Base-by-base conservation (phyloP, 2,329 filamentous ascomycete genomes). In the Phialophora verrucosa region DNA sequence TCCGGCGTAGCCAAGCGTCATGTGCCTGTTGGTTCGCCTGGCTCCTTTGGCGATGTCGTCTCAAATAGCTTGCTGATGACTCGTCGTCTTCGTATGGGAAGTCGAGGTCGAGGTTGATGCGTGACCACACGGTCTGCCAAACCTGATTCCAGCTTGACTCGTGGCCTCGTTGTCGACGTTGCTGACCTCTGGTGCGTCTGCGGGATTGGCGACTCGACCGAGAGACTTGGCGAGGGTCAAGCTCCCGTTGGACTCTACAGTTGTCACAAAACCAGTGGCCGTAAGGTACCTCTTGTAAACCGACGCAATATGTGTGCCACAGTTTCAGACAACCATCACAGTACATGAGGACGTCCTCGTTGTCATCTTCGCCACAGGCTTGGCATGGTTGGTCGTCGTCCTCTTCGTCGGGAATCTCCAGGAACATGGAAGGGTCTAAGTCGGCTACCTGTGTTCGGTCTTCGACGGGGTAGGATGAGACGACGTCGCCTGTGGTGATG, bases 291-390 rank as follows among this genome's bases (percentile, higher is more conserved):
- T 84, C 81, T 67, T 93, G 89, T 58, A 97, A 85, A 38, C 91
- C 93, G 68, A 96, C 87, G 78, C 95, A 99, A 78, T 96, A 91
- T 56, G 93, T 93, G 78, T 99, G 95, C 74, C 94, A 97, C 51
- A 91, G 87, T 38, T 90, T 89, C 82, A 96, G 90, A 81, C 95
- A 99, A 74, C 88, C 90, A 77, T 97, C 93, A 80, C 95, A 99
- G 67, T 96, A 87, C 71, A 98, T 88, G 60, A 97, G 85, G 20
- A 93, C 84, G 70, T 96, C 91, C 77, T 95, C 91, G 73, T 94
- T 88, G 71, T 95, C 92, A 72, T 88, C 84, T 59, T 88, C 86
- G 69, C 90, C 90, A 82, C 95, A 99, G 59, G 97, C 85, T 59
- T 92, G 90, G 78, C 95, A 99, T 20, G 91, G 91, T 64, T 87